Evolutionary conservation across 2,329 filamentous ascomycete species (phyloP).

Genomic region (Aspergillus neoniger): DNA sequence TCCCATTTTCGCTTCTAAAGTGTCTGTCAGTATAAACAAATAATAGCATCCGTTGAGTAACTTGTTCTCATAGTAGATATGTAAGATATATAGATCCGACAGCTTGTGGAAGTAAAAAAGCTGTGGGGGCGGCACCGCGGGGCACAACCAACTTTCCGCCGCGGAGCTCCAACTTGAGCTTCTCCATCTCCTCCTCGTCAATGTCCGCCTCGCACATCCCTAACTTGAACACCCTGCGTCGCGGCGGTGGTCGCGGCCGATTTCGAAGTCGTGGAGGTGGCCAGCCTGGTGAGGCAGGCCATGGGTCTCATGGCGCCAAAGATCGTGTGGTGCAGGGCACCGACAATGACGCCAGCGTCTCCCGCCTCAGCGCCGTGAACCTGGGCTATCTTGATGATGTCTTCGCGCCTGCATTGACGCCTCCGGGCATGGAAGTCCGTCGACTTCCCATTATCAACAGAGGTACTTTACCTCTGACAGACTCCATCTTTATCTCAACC

Average conservation of each 20-base stretch:
- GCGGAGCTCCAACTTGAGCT: constrained; percentile 19
- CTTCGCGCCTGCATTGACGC: constrained; percentile 72
- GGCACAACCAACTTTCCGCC: constrained; percentile 19
- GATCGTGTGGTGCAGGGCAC: constrained; percentile 84
- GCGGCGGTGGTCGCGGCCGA: constrained; percentile 51
- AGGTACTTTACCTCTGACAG: constrained; percentile 54
- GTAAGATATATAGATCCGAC: too few relatives aligned
- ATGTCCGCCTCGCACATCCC: constrained; percentile 75
- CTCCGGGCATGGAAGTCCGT: constrained; percentile 52
- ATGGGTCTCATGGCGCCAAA: constrained; percentile 44
- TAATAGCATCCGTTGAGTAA: too few relatives aligned
- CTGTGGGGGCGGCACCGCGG: not conserved
- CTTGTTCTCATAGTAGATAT: too few relatives aligned
- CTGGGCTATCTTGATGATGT: constrained; percentile 81
- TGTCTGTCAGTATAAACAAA: too few relatives aligned
- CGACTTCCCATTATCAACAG: constrained; percentile 91
- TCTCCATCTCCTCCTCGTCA: constrained; percentile 38
- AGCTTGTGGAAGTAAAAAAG: too few relatives aligned
- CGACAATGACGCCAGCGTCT: constrained; percentile 87
- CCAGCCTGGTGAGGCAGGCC: constrained; percentile 19
- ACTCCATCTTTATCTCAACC: too few relatives aligned
- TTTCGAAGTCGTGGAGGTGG: constrained; percentile 47
- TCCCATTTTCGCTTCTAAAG: too few relatives aligned
- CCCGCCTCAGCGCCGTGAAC: constrained; percentile 82
- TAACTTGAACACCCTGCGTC: constrained; percentile 67